Conservation (phyloP, 805 yeast genomes). For the Wickerhamiella sorbophila region DNA sequence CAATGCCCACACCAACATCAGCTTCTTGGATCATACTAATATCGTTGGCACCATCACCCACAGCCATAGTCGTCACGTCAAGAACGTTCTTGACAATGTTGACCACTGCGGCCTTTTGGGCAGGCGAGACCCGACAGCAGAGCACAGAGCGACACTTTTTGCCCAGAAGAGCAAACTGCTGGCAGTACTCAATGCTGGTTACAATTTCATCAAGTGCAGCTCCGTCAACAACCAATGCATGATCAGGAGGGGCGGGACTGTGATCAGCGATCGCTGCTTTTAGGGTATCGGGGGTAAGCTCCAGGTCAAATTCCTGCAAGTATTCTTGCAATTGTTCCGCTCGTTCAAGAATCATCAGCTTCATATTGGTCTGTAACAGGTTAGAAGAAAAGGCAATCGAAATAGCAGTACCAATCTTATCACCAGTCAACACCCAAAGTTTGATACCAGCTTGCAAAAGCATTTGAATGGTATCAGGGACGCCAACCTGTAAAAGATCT, state of each 20-base stretch:
- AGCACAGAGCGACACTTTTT: slow-evolving; percentile 66
- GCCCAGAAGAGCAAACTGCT: slow-evolving; percentile 53
- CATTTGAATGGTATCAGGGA: slow-evolving; percentile 55
- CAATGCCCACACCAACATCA: slow-evolving; percentile 73
- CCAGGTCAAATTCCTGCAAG: slow-evolving; percentile 31
- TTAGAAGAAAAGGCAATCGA: slow-evolving; percentile 73
- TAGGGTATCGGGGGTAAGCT: slow-evolving; percentile 29
- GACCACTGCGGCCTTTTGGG: slow-evolving; percentile 69
- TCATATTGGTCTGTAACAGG: slow-evolving; percentile 52
- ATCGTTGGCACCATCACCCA: slow-evolving; percentile 81
- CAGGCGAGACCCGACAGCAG: slow-evolving; percentile 74
- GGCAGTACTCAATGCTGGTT: slow-evolving; percentile 23
- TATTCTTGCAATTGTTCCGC: slow-evolving; percentile 35
- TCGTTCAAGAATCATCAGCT: slow-evolving; percentile 30
- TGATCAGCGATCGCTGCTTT: slow-evolving; percentile 45
- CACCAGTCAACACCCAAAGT: slow-evolving; percentile 75
- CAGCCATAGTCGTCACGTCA: slow-evolving; percentile 63
- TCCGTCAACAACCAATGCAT: slow-evolving; percentile 60
- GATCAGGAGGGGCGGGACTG: slow-evolving; percentile 41
- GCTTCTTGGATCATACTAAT: slow-evolving; percentile 84
- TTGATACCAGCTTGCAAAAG: slow-evolving; percentile 62
- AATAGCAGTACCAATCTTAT: slow-evolving; percentile 70
- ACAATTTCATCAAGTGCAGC: slow-evolving; percentile 39
- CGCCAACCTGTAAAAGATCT: slow-evolving; percentile 65
- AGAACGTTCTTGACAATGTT: slow-evolving; percentile 47